phyloP scores from a whole-genome alignment of 371 early-diverging fungal species.

The Mucor sp. region DNA sequence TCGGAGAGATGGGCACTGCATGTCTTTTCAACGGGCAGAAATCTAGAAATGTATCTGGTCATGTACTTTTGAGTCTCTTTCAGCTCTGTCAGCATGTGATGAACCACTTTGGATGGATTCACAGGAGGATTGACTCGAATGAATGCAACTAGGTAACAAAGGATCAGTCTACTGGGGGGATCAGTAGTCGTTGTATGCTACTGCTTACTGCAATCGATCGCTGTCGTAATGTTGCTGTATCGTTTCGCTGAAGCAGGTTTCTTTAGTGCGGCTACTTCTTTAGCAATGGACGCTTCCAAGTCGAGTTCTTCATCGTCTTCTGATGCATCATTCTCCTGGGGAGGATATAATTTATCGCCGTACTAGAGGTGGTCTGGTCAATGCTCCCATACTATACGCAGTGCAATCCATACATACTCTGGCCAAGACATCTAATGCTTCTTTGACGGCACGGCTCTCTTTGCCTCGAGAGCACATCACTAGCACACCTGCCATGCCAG shows the following conservation, averaged over 20 bases:
- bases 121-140: slow-evolving; percentile 54
- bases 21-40: slow-evolving; percentile 66
- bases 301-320: slow-evolving; percentile 47
- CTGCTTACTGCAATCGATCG: slow-evolving; percentile 62
- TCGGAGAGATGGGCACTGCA: slow-evolving; percentile 61
- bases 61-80: slow-evolving; percentile 55
- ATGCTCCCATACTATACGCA: too few relatives aligned
- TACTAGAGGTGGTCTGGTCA: slow-evolving; percentile 33
- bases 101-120: slow-evolving; percentile 64
- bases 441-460: slow-evolving; percentile 59
- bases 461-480: slow-evolving; percentile 62
- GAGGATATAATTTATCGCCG: slow-evolving; percentile 56
- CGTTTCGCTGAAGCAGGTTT: slow-evolving; percentile 43
- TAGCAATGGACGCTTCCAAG: slow-evolving; percentile 68
- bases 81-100: slow-evolving; percentile 61
- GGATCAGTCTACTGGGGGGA: neutral
- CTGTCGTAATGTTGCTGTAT: slow-evolving; percentile 56
- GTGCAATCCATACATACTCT: slow-evolving; percentile 38
- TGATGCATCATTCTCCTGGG: slow-evolving; percentile 14
- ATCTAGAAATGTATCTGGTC: slow-evolving; percentile 64
- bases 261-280: slow-evolving; percentile 66
- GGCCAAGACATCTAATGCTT: slow-evolving; percentile 59
- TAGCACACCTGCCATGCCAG: slow-evolving; percentile 67
- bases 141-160: slow-evolving; percentile 56
- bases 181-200: neutral